Evolutionary conservation across 2,329 filamentous ascomycete genomes (phyloP), one percentile per base, ranked within the genome.

Genomic region (Stachybotrys echinatus): DNA sequence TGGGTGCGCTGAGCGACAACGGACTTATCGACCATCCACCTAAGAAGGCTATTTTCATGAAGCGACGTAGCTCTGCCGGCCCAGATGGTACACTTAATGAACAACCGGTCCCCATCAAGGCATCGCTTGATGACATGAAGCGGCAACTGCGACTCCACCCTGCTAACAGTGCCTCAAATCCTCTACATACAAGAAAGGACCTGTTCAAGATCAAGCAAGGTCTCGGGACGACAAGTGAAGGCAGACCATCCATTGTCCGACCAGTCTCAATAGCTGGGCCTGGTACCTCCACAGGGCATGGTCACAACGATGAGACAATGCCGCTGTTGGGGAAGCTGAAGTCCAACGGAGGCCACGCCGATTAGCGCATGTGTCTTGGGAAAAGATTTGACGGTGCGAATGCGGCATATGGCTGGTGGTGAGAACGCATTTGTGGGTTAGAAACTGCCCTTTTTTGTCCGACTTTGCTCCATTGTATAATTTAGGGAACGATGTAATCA

Each of bases 191-290:
- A 2, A 75, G 76, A 18, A 80, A 78, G 18, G 79, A 81, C 18
- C 79, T 83, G 1, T 83, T 88, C 57, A 87, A 87, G 65, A 84
- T 87, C 57, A 88, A 88, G 68, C 69, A 71, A 55, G 70, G 69
- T 22, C 57, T 69, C 5, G 48, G 12, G 48, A 50, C 17, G 19
- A 45, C 37, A 37, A n/a, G 6, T 17, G 44, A 46, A 12, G 44
- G 17, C 23, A 34, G 19, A 19, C 23, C 44, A 10, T n/a, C n/a
- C 17, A 34, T 34, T 14, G 6, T 23, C 27, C 42, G 42, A 27
- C 21, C 42, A 23, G 21, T 22, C 18, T 45, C 42, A 17, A 23
- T 23, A 23, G 42, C 44, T 21, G 23, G 23, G 23, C 14, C 44
- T 23, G 44, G 6, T n/a, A 12, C 8, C 12, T 20, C 44, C 17